Conservation (phyloP, 805 yeast genomes). For the Kluyveromyces wickerhamii region DNA sequence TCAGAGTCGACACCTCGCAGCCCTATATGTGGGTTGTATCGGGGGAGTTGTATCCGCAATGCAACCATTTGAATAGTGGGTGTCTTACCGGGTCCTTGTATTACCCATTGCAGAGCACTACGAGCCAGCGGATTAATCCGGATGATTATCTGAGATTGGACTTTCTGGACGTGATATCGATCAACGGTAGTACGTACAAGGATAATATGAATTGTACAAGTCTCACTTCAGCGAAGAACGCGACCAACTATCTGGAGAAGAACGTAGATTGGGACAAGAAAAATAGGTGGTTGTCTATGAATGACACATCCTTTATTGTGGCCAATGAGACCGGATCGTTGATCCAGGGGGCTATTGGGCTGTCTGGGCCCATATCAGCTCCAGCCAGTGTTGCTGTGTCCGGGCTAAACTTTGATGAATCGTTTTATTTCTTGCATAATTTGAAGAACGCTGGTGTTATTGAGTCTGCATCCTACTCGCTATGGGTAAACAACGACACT, state of each 20-base stretch:
- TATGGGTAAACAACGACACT: slow-evolving; percentile 25
- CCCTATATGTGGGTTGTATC: slow-evolving; percentile 33
- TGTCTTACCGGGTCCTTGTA: slow-evolving; percentile 13
- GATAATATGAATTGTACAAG: slow-evolving; percentile 18
- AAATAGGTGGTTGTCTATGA: slow-evolving; percentile 12
- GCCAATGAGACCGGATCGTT: slow-evolving; percentile 32
- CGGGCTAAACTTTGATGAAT: slow-evolving; percentile 13
- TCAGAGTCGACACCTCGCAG: slow-evolving; percentile 33
- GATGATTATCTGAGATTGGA: slow-evolving; percentile 11
- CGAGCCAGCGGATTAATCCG: slow-evolving; percentile 10
- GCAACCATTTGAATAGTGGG: slow-evolving; percentile 5
- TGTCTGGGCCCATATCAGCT: slow-evolving; percentile 29
- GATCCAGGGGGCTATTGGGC: slow-evolving; percentile 38
- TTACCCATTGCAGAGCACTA: slow-evolving; percentile 13
- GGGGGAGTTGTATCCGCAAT: slow-evolving; percentile 8
- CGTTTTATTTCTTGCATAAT: slow-evolving; percentile 29
- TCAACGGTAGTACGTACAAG: slow-evolving; percentile 19
- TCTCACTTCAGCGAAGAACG: neutral
- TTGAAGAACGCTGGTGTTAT: slow-evolving; percentile 28
- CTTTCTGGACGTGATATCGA: slow-evolving; percentile 19
- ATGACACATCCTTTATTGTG: slow-evolving; percentile 30
- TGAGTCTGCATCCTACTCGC: slow-evolving; percentile 37
- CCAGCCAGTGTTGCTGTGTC: slow-evolving; percentile 14
- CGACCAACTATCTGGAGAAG: neutral
- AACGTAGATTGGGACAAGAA: slow-evolving; percentile 4